phyloP scores from a whole-genome alignment of 345 rosid genomes.

The Boechera divaricarpa region DNA sequence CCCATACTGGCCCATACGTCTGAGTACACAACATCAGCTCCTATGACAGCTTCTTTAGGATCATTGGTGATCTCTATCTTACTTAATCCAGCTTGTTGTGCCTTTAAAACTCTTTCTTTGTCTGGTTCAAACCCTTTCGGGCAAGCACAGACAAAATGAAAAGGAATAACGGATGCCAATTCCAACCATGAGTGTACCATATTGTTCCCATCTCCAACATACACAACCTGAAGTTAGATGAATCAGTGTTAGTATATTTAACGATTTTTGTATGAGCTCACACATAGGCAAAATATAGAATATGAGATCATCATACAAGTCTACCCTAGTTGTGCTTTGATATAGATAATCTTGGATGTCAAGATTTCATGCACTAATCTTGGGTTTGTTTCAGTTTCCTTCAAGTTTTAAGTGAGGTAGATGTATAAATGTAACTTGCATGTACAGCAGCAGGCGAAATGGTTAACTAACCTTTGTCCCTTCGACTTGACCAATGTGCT shows the following conservation, averaged over 20 bases:
- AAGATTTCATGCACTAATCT: background rate
- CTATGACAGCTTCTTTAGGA: conserved; percentile 83
- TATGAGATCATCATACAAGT: background rate
- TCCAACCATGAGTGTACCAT: conserved; percentile 94
- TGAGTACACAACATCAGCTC: conserved; percentile 98
- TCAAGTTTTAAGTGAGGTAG: background rate
- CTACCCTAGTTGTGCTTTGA: background rate
- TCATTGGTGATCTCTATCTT: conserved; percentile 90
- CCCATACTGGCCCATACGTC: conserved; percentile 99
- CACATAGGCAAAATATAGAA: background rate
- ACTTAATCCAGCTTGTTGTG: conserved; percentile 74
- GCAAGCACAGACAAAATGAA: conserved; percentile 94
- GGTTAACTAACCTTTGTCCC: conserved; percentile 77
- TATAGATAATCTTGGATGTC: background rate
- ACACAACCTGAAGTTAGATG: conserved; percentile 71
- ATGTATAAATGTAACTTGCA: background rate
- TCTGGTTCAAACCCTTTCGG: conserved; percentile 93
- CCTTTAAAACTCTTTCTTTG: conserved; percentile 73
- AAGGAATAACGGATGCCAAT: conserved; percentile 89
- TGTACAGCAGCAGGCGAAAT: background rate
- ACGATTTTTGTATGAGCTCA: background rate
- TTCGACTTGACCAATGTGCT: conserved; percentile 80
- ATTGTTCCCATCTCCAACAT: conserved; percentile 97
- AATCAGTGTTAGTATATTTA: background rate
- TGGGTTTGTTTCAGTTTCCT: conserved; percentile 21